Conservation (phyloP, 257 asterid species). For the Solanum ossicruentum region DNA sequence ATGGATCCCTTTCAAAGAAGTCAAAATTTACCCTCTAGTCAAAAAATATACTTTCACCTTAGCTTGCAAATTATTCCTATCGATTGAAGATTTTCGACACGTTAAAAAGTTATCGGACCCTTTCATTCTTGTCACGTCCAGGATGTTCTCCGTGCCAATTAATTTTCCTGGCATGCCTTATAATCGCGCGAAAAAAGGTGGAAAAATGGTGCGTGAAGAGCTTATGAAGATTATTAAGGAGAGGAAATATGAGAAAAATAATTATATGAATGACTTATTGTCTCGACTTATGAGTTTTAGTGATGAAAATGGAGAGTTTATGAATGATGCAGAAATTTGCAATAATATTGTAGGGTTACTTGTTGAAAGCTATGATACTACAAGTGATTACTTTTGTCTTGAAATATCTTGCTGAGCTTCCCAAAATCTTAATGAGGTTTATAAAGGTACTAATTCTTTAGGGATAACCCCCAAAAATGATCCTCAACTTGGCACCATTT, state of each 20-base stretch:
- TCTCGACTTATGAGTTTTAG: background rate
- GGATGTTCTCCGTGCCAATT: slow-evolving; percentile 9
- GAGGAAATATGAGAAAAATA: background rate
- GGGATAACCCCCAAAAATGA: too few species aligned
- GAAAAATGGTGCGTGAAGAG: background rate
- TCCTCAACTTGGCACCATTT: too few species aligned
- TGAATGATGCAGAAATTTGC: slow-evolving; percentile 2
- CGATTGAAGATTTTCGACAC: background rate
- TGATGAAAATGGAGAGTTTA: background rate
- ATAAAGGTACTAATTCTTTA: background rate
- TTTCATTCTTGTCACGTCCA: background rate
- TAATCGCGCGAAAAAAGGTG: background rate
- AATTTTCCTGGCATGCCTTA: slow-evolving; percentile 3
- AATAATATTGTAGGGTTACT: background rate
- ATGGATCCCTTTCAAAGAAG: background rate
- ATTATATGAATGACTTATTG: background rate
- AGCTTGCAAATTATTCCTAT: background rate
- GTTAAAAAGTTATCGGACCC: slow-evolving; percentile 4
- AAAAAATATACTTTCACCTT: background rate
- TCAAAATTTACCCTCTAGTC: background rate
- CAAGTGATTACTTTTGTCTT: slow-evolving; percentile 3
- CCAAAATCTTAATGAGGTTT: background rate
- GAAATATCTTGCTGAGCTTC: slow-evolving; percentile 12
- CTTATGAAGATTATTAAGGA: background rate
- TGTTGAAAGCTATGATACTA: slow-evolving; percentile 8